Conservation (phyloP, 768 basidiomycete species). For the Suillus subluteus region DNA sequence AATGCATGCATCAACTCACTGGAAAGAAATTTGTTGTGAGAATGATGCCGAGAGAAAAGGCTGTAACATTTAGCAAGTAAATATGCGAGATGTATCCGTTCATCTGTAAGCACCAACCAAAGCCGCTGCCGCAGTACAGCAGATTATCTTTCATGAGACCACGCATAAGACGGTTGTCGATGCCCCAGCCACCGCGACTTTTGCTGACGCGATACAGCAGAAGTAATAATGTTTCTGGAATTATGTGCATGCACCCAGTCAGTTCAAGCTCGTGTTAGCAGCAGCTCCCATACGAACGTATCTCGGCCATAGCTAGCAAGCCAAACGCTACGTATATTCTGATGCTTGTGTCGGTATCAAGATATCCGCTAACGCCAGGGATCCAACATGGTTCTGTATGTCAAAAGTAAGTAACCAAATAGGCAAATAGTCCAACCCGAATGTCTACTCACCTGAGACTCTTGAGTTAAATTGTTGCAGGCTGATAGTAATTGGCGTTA, state of each 20-base stretch:
- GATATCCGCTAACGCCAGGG: not conserved
- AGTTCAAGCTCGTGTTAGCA: not conserved
- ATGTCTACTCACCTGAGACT: not conserved
- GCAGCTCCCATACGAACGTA: not conserved
- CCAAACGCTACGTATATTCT: not conserved
- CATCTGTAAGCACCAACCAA: not conserved
- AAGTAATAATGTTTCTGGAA: constrained; percentile 1
- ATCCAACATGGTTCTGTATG: not conserved
- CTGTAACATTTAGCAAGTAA: not conserved
- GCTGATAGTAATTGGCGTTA: not conserved
- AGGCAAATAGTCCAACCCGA: not conserved
- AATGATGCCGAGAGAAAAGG: not conserved
- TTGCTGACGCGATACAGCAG: not conserved
- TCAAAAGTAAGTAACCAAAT: not conserved
- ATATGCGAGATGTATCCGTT: not conserved
- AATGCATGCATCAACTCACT: not conserved
- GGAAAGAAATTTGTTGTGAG: not conserved
- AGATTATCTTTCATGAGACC: not conserved
- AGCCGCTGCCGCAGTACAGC: not conserved
- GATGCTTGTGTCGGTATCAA: not conserved
- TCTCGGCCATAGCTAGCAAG: not conserved
- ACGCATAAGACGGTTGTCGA: constrained; percentile 1
- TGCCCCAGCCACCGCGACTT: not conserved
- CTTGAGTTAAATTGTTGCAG: not conserved
- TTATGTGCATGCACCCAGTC: not conserved